Percentiles rank a stretch among this genome's conserved stretches.
These are phyloP conservation scores for Magnolia sinica DNA, from an alignment of 164 flowering plant genomes.

Conservation along the genomic window DNA sequence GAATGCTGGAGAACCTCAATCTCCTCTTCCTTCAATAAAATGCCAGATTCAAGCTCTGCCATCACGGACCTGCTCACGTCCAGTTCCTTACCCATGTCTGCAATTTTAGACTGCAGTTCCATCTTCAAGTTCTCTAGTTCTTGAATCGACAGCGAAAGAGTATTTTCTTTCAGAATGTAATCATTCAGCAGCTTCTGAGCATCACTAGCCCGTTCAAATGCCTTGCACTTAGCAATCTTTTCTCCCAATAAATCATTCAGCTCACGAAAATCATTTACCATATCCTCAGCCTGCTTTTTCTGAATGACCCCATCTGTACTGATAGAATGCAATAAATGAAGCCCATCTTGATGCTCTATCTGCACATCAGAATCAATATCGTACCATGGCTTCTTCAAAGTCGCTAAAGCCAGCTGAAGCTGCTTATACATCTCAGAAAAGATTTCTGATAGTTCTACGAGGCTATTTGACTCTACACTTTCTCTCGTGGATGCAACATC, in stretches of 20 bases:
- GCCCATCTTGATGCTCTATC: constrained; percentile 4
- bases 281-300: constrained; percentile 25
- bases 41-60: constrained; percentile 25
- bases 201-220: constrained; percentile 17
- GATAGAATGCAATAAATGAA: constrained; percentile 13
- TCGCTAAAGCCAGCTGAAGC: constrained; percentile 32
- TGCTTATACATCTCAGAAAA: constrained; percentile 29
- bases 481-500: constrained; percentile 5
- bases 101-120: constrained; percentile 25
- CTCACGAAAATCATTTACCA: constrained; percentile 26
- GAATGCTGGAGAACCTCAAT: constrained; percentile 23
- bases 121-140: constrained; percentile 28
- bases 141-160: constrained; percentile 17
- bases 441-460: constrained; percentile 16
- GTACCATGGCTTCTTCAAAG: constrained; percentile 28
- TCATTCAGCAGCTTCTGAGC: constrained; percentile 21
- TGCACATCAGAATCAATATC: constrained; percentile 1
- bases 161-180: constrained; percentile 13
- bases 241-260: constrained; percentile 37
- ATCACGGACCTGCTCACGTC: constrained; percentile 26
- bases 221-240: constrained; percentile 27
- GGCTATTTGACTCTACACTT: constrained; percentile 16
- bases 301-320: constrained; percentile 15
- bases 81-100: constrained; percentile 27
- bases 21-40: constrained; percentile 46